Evolutionary conservation across 805 yeast genomes (phyloP).

Genomic region (Candida boidinii): DNA sequence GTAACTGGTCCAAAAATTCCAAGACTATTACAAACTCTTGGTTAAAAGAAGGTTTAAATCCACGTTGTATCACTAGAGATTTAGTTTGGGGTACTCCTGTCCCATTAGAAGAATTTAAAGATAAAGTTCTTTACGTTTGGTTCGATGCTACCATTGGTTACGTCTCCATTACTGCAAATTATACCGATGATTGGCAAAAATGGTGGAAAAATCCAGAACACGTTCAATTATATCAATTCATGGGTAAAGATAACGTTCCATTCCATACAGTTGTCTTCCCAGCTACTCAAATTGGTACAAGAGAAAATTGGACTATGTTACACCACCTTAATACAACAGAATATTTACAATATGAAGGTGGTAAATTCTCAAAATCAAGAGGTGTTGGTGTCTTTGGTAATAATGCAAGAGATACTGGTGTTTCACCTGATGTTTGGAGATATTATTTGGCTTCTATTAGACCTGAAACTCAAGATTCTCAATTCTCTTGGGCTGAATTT

Average conservation of each 20-base stretch:
- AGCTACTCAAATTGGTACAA: conserved; percentile 80
- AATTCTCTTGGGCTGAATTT: conserved; percentile 95
- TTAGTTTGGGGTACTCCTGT: conserved; percentile 98
- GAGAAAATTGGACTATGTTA: conserved; percentile 82
- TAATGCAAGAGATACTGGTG: conserved; percentile 89
- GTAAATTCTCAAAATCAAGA: conserved; percentile 97
- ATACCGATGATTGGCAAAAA: conserved; percentile 67
- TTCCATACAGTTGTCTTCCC: conserved; percentile 99
- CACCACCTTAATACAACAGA: conserved; percentile 92
- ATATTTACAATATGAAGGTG: conserved; percentile 95
- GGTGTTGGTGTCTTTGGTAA: conserved; percentile 98
- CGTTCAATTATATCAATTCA: conserved; percentile 86
- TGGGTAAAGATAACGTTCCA: conserved; percentile 99
- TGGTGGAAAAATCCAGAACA: conserved; percentile 97
- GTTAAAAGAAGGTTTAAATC: conserved; percentile 87
- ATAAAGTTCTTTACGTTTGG: conserved; percentile 96
- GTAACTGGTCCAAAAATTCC: conserved; percentile 89
- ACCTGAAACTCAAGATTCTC: conserved; percentile 94
- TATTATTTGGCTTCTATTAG: conserved; percentile 87
- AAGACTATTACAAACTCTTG: conserved; percentile 84
- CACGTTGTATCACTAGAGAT: conserved; percentile 96
- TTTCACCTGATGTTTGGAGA: conserved; percentile 94
- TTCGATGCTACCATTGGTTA: conserved; percentile 98
- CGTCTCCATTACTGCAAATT: conserved; percentile 91
- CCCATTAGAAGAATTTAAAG: conserved; percentile 76